phyloP scores from a whole-genome alignment of 2,329 filamentous ascomycete genomes.

The Aspergillus bombycis region DNA sequence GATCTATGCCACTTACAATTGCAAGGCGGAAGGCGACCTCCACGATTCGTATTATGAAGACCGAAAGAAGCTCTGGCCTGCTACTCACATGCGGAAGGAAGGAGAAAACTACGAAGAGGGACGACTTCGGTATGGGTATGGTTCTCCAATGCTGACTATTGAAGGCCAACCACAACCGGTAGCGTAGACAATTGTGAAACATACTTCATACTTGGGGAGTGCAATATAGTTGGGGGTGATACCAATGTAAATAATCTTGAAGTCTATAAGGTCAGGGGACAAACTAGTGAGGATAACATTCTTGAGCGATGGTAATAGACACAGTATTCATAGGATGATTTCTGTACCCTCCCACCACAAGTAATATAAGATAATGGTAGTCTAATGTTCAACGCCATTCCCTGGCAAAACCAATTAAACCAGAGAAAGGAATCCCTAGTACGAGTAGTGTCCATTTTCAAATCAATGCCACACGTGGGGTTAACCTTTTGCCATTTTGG shows the following conservation, averaged over 20 bases:
- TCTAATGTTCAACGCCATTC: background rate
- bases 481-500: background rate
- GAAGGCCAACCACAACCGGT: slow-evolving; percentile 19
- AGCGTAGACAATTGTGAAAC: background rate
- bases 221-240: background rate
- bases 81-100: slow-evolving; percentile 43
- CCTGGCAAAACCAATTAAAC: background rate
- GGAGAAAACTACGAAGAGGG: slow-evolving; percentile 41
- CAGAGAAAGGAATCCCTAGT: background rate
- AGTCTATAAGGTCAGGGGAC: background rate
- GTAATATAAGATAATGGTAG: background rate
- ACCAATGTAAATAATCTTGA: background rate
- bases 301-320: background rate
- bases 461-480: background rate
- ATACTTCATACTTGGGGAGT: background rate
- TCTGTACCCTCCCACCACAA: background rate
- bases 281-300: background rate
- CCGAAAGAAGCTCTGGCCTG: slow-evolving; percentile 44
- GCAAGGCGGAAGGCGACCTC: slow-evolving; percentile 44
- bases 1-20: slow-evolving; percentile 50
- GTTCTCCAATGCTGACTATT: slow-evolving; percentile 44
- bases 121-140: slow-evolving; percentile 39
- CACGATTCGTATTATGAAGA: slow-evolving; percentile 48
- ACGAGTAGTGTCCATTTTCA: background rate
- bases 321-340: background rate